Evolutionary conservation across 2,329 filamentous ascomycete species (phyloP).

Genomic region (Chaetomium sp.): DNA sequence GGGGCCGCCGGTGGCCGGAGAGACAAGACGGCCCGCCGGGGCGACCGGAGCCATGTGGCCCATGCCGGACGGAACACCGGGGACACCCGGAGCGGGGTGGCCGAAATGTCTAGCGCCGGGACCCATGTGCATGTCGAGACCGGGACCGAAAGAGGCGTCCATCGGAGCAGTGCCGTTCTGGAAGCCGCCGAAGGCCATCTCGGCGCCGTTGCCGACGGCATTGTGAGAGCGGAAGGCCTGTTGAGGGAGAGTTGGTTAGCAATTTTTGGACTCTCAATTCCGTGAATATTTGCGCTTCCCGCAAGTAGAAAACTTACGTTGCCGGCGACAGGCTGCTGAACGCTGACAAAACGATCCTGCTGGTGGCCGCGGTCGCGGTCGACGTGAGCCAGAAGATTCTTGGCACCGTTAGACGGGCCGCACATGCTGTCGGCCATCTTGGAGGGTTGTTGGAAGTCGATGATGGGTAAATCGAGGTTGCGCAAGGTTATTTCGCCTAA

Average conservation of each 20-base stretch:
- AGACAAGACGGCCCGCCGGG: slow-evolving; percentile 13
- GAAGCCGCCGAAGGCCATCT: slow-evolving; percentile 21
- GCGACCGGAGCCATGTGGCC: slow-evolving; percentile 4
- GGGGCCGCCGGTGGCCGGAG: slow-evolving; percentile 11
- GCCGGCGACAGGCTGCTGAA: slow-evolving; percentile 14
- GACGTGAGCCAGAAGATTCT: slow-evolving; percentile 65
- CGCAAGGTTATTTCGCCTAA: not conserved
- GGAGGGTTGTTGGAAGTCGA: slow-evolving; percentile 7
- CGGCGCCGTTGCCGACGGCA: slow-evolving; percentile 11
- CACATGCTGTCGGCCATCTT: slow-evolving; percentile 47
- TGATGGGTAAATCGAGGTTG: not conserved
- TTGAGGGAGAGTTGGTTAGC: slow-evolving; percentile 5
- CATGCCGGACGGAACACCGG: slow-evolving; percentile 8
- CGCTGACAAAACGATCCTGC: slow-evolving; percentile 55
- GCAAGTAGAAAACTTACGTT: slow-evolving; percentile 20
- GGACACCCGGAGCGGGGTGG: slow-evolving; percentile 2
- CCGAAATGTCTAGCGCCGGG: not conserved
- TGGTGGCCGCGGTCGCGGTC: slow-evolving; percentile 63
- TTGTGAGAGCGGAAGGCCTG: slow-evolving; percentile 23
- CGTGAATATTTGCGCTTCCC: not conserved
- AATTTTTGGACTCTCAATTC: not conserved
- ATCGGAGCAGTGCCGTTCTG: slow-evolving; percentile 15
- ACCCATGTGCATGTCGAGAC: slow-evolving; percentile 9
- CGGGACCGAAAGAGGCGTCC: slow-evolving; percentile 6
- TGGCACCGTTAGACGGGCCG: slow-evolving; percentile 68